Conservation (phyloP, 495 filamentous ascomycete genomes). For the Aspergillus sparsus region DNA sequence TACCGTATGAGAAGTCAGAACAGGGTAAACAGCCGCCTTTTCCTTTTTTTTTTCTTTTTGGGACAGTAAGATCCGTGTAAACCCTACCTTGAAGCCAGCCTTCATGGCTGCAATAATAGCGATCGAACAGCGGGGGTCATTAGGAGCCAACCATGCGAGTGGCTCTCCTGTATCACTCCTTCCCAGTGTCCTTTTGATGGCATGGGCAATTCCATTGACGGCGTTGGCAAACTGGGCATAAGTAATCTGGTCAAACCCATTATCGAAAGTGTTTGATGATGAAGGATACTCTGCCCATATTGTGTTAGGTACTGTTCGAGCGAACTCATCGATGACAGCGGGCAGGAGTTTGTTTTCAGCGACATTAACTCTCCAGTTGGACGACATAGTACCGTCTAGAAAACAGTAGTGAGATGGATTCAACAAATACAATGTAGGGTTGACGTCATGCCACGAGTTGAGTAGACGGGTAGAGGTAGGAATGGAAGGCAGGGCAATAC, state of each 20-base stretch:
- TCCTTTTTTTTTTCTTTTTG: too few relatives aligned
- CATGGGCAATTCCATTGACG: constrained; percentile 9
- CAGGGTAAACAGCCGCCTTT: too few relatives aligned
- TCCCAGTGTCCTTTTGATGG: constrained; percentile 4
- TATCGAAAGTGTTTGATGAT: constrained; percentile 25
- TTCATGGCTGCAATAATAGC: constrained; percentile 17
- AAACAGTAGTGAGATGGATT: too few relatives aligned
- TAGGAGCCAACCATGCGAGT: constrained; percentile 18
- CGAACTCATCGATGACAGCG: constrained; percentile 23
- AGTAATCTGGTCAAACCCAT: constrained; percentile 22
- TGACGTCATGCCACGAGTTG: neutral
- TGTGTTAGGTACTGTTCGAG: constrained; percentile 2
- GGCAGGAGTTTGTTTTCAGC: constrained; percentile 14
- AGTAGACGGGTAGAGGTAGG: too few relatives aligned
- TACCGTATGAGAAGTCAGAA: neutral
- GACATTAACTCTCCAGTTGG: neutral
- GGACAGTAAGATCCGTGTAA: neutral
- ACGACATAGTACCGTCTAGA: neutral
- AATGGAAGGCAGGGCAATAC: too few relatives aligned
- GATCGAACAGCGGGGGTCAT: constrained; percentile 16
- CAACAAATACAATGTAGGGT: too few relatives aligned
- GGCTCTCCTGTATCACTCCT: constrained; percentile 13
- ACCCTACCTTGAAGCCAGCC: constrained; percentile 15
- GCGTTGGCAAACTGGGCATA: constrained; percentile 27
- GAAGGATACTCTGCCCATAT: constrained; percentile 16